These are phyloP conservation scores for Lophiostoma macrostomum DNA, from an alignment of 495 filamentous ascomycete genomes.

Conservation along the genomic window DNA sequence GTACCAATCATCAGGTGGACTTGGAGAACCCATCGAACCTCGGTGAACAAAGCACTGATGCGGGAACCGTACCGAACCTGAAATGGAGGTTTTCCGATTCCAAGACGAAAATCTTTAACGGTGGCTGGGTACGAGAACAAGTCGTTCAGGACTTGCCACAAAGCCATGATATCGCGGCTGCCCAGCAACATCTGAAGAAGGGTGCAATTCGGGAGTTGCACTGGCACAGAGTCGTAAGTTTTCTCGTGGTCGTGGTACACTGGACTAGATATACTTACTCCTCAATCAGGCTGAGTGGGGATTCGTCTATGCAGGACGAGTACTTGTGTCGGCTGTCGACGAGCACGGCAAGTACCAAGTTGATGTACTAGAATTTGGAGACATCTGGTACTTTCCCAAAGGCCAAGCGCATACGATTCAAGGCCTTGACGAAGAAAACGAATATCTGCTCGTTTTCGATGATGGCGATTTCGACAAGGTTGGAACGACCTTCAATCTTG, in stretches of 20 bases:
- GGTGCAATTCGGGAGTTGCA: slow-evolving; percentile 62
- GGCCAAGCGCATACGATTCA: slow-evolving; percentile 60
- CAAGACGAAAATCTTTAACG: slow-evolving; percentile 56
- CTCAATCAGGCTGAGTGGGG: slow-evolving; percentile 68
- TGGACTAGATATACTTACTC: background rate
- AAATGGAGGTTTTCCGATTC: slow-evolving; percentile 66
- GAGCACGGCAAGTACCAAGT: slow-evolving; percentile 56
- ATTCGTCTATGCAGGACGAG: slow-evolving; percentile 56
- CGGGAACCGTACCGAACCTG: slow-evolving; percentile 57
- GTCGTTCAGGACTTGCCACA: slow-evolving; percentile 58
- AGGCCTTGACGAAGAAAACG: slow-evolving; percentile 58
- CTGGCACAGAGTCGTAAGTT: slow-evolving; percentile 60
- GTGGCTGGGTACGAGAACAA: slow-evolving; percentile 64
- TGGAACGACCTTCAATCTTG: slow-evolving; percentile 59
- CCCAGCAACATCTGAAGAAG: slow-evolving; percentile 62
- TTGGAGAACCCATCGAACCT: slow-evolving; percentile 60
- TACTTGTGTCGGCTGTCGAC: slow-evolving; percentile 58
- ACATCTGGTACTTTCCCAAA: slow-evolving; percentile 69
- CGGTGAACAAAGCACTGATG: slow-evolving; percentile 55
- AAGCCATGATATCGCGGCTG: slow-evolving; percentile 60
- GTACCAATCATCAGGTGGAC: slow-evolving; percentile 48
- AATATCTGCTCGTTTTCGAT: slow-evolving; percentile 65
- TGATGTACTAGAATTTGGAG: slow-evolving; percentile 55
- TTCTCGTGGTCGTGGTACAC: background rate
- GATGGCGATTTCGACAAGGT: slow-evolving; percentile 54